These are phyloP conservation scores for Thermomyces lanuginosus DNA, from an alignment of 2,329 filamentous ascomycete genomes.

Conservation along the genomic window DNA sequence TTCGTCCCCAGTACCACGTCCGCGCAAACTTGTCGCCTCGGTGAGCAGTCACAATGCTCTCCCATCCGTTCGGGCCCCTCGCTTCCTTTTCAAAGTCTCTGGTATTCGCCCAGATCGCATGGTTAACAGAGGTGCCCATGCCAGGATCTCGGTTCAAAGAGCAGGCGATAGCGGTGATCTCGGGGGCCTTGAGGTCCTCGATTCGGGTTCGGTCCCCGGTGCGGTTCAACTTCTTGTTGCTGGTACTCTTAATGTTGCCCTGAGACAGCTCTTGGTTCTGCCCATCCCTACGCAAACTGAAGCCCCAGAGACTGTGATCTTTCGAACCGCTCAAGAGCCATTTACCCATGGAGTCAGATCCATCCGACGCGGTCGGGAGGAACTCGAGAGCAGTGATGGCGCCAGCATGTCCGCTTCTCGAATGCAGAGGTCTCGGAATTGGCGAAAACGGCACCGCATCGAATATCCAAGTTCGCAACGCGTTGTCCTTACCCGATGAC, in stretches of 20 bases:
- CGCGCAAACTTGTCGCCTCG: conserved; percentile 67
- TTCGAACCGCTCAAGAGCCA: conserved; percentile 83
- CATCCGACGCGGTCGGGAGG: conserved; percentile 74
- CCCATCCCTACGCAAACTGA: conserved; percentile 84
- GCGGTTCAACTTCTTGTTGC: conserved; percentile 56
- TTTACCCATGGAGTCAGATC: conserved; percentile 73
- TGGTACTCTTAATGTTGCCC: conserved; percentile 71
- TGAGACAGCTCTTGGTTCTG: conserved; percentile 91
- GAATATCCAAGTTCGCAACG: conserved; percentile 90
- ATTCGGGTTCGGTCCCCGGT: too few species aligned
- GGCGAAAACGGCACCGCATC: conserved; percentile 82
- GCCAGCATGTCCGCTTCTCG: conserved; percentile 73
- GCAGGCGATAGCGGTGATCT: conserved; percentile 80
- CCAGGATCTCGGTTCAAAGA: conserved; percentile 89
- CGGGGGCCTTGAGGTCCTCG: conserved; percentile 60
- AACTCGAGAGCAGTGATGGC: conserved; percentile 72
- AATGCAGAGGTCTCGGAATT: conserved; percentile 69
- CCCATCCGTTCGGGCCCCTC: conserved; percentile 77
- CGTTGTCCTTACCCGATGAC: conserved; percentile 84
- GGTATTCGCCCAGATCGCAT: conserved; percentile 68
- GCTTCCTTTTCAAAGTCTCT: conserved; percentile 51
- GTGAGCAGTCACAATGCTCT: conserved; percentile 89
- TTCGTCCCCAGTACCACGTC: conserved; percentile 97
- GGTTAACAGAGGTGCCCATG: conserved; percentile 67
- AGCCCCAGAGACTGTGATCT: conserved; percentile 88